Evolutionary conservation across 495 filamentous ascomycete species (phyloP), one percentile per base, ranked within the genome.

Genomic region (Talaromyces adpressus): DNA sequence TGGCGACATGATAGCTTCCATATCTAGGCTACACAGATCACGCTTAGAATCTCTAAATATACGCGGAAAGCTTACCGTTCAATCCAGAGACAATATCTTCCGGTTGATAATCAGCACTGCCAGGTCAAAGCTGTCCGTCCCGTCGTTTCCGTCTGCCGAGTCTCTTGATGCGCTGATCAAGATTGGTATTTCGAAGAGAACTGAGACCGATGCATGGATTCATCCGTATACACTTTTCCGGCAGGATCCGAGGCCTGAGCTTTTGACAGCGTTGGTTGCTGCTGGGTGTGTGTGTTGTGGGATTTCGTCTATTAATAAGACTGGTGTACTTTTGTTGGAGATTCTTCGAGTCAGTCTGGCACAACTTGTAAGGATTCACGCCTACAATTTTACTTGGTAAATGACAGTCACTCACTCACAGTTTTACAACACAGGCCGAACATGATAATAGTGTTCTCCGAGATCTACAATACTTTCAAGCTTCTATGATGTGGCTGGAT

Each of bases 261-360:
- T 86, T 49, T 64, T 85, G 1, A 80, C 78, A 16, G 76, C 72
- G 4, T 70, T 84, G 7, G 77, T 82, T 12, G 78, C 85, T 11
- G 80, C 79, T 0, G 85, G 85, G 4, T 85, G 84, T 45, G 75
- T 82, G 1, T 72, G 82, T 41, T 82, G 81, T 12, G 78, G 82
- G 1, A 69, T 81, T 11, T 73, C 76, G 0, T 78, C 85, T 0
- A 72, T 87, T 6, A 77, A 81, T 23, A 84, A 85, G 63, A 81
- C 87, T 20, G 85, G 85, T 0, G 81, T 84, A 64, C 81, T 85
- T 11, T 67, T 88, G 0, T 80, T 86, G 61, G 85, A 88, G 66
- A 81, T 82, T 53, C 49, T 53, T 22, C 18, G 49, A 36, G 80
- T 85, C 8, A 72, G 82, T 14, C 64, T 79, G 1, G 70, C 75